Conservation (phyloP, 2,329 filamentous ascomycete species). For the Alternaria sp. region DNA sequence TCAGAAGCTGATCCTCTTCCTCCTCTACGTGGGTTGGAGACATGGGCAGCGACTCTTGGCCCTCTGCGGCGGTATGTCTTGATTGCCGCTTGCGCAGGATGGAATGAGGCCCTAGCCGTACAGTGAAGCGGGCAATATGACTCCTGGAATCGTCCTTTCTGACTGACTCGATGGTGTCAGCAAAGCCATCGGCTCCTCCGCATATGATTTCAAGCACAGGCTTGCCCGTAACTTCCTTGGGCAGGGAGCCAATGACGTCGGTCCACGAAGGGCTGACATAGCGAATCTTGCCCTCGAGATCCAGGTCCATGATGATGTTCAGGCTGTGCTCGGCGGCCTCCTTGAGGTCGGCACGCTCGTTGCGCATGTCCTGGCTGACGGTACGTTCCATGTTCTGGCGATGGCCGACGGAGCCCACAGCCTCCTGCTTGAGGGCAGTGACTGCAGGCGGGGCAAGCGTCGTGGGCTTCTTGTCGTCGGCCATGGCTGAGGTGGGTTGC, state of each 20-base stretch:
- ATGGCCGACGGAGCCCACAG: constrained; percentile 35
- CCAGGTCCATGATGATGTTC: constrained; percentile 95
- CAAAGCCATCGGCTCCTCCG: constrained; percentile 81
- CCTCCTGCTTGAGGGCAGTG: constrained; percentile 54
- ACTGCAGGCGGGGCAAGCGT: constrained; percentile 56
- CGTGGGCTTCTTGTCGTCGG: constrained; percentile 38
- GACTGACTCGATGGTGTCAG: constrained; percentile 86
- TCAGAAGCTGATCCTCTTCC: constrained; percentile 66
- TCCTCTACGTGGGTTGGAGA: constrained; percentile 37
- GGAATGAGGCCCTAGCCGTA: constrained; percentile 49
- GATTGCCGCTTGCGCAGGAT: constrained; percentile 45
- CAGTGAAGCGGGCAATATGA: constrained; percentile 68
- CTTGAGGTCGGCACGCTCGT: constrained; percentile 91
- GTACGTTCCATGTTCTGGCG: constrained; percentile 65
- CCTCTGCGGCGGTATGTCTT: constrained; percentile 33
- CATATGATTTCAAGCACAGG: constrained; percentile 83
- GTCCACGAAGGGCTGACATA: constrained; percentile 98
- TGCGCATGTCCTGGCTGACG: constrained; percentile 87
- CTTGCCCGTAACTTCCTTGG: constrained; percentile 76
- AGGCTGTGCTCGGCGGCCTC: constrained; percentile 96
- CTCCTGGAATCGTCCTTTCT: constrained; percentile 88
- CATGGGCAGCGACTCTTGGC: constrained; percentile 41
- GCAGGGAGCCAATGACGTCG: constrained; percentile 85
- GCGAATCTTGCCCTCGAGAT: constrained; percentile 86
- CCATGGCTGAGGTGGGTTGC: constrained; percentile 28